A percentile compares a stretch with the other conserved stretches of the same genome.
These are phyloP conservation scores for Puccinia novopanici DNA, from an alignment of 1,284 basidiomycete genomes.

Conservation along the genomic window DNA sequence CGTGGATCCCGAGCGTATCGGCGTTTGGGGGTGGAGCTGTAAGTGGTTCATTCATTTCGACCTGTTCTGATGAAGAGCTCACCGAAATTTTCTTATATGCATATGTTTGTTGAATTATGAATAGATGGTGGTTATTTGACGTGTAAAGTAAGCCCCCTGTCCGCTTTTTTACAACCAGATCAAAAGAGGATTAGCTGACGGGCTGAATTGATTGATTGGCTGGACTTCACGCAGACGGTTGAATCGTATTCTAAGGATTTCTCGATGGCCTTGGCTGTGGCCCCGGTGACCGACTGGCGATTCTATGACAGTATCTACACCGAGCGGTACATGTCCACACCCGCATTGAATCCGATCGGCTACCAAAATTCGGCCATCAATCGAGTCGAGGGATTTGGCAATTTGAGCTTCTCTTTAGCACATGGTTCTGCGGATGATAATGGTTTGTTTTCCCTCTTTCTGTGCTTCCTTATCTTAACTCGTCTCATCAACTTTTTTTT, in stretches of 20 bases:
- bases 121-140: constrained; percentile 93
- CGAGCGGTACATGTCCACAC: constrained; percentile 93
- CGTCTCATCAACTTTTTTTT: not conserved
- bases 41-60: constrained; percentile 57
- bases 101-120: constrained; percentile 60
- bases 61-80: not conserved
- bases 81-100: not conserved
- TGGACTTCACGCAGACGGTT: constrained; percentile 53
- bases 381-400: constrained; percentile 77
- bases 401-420: constrained; percentile 77
- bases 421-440: constrained; percentile 95
- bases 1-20: constrained; percentile 79
- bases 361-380: constrained; percentile 82
- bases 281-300: constrained; percentile 64
- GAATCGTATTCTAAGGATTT: constrained; percentile 76
- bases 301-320: constrained; percentile 83
- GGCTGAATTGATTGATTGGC: not conserved
- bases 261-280: constrained; percentile 82
- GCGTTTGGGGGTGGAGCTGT: constrained; percentile 88
- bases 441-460: no score
- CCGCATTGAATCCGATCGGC: constrained; percentile 73
- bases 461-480: not conserved
- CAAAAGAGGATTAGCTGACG: not conserved
- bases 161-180: not conserved
- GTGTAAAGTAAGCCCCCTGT: constrained; percentile 69